Evolutionary conservation across 1,139 yeast genomes (phyloP), one percentile per base, ranked within the genome.

Genomic region (Spathaspora sp.): DNA sequence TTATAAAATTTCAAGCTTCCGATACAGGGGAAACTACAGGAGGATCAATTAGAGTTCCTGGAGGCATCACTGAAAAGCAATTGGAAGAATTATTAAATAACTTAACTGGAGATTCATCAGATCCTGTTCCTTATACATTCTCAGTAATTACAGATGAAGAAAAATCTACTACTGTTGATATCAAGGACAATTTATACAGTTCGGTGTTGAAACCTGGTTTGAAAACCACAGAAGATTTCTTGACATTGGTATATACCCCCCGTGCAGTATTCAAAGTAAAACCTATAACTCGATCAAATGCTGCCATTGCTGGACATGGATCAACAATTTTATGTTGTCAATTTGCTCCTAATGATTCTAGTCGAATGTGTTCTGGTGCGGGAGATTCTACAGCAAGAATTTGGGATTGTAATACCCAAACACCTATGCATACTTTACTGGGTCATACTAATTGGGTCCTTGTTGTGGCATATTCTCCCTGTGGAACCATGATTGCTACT

Each of bases 381-480:
- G 99, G 99, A 40, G 99, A 93, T 64, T 82, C 87, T 39, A 91
- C 98, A n/a, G 98, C 98, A 3, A 76, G 98, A 60, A 81, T 93
- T 44, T 93, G 99, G 99, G 98, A 91, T 66, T 88, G 97, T 65
- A 87, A 89, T 59, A 91, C 98, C 0, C 95, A 89, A 58, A 93
- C 99, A 0, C 97, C 97, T 4, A 71, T 84, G 60, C 78, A 81
- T 50, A 89, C 96, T 0, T 72, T 95, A 46, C 61, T 74, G 13
- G 99, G 99, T 0, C 99, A 93, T 61, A 72, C 82, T 15, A 90
- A 90, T 68, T 95, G 98, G 97, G 98, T 93, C 7, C 71, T 93
- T 42, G 86, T 96, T 60, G 97, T 87, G n/a, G 74, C 89, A 4
- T 93, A 95, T 84, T 86, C 96, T 16, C 97, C 99, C 2, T 89